Evolutionary conservation across 2,329 filamentous ascomycete species (phyloP).

Genomic region (Plenodomus tracheiphilus): DNA sequence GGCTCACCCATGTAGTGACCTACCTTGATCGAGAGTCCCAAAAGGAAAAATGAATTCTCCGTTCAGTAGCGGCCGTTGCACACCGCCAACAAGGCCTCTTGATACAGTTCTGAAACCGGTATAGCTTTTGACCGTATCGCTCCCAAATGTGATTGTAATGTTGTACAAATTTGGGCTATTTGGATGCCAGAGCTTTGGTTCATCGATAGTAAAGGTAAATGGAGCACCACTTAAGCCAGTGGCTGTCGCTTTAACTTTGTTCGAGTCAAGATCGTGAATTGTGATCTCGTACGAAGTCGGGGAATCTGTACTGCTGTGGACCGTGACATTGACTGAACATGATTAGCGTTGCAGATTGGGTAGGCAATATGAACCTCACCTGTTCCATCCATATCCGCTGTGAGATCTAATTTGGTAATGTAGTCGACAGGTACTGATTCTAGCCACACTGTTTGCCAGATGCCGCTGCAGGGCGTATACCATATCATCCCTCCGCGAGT

Average conservation of each 20-base stretch:
- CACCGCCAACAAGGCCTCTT: slow-evolving; percentile 58
- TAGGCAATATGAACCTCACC: slow-evolving; percentile 17
- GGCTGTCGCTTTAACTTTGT: slow-evolving; percentile 50
- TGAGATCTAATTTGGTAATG: slow-evolving; percentile 62
- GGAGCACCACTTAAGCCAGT: slow-evolving; percentile 53
- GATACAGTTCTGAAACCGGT: slow-evolving; percentile 70
- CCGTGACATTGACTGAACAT: slow-evolving; percentile 57
- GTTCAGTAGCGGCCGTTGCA: slow-evolving; percentile 66
- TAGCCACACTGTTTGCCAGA: slow-evolving; percentile 76
- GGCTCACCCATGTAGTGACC: slow-evolving; percentile 65
- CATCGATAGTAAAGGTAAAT: slow-evolving; percentile 60
- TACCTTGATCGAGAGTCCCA: slow-evolving; percentile 71
- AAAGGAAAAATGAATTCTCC: slow-evolving; percentile 70
- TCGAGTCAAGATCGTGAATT: slow-evolving; percentile 39
- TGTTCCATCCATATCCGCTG: slow-evolving; percentile 49
- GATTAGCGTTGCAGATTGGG: slow-evolving; percentile 12
- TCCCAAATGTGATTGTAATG: slow-evolving; percentile 57
- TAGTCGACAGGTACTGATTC: slow-evolving; percentile 62
- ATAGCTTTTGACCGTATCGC: slow-evolving; percentile 65
- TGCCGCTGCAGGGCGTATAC: slow-evolving; percentile 72
- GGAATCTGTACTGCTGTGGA: slow-evolving; percentile 50
- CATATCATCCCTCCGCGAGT: slow-evolving; percentile 64
- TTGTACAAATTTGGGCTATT: slow-evolving; percentile 67
- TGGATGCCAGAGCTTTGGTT: slow-evolving; percentile 67
- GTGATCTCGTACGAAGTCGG: slow-evolving; percentile 45